phyloP scores from a whole-genome alignment of 371 early-diverging fungal genomes.

The Rhizomucor miehei region DNA sequence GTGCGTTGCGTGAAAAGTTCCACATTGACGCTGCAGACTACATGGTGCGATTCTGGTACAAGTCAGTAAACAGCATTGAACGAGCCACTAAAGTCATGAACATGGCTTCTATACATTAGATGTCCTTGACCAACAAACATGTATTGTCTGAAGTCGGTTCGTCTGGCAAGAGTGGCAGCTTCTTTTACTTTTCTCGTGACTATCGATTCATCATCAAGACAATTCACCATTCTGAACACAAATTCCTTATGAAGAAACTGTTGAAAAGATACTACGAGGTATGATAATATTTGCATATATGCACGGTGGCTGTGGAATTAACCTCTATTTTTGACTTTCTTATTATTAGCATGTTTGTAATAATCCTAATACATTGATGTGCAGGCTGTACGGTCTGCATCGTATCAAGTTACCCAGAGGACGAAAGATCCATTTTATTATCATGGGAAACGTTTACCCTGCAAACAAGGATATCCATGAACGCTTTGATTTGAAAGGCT shows the following conservation, averaged over 20 bases:
- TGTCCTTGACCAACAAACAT: constrained; percentile 94
- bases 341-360: constrained; percentile 72
- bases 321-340: not conserved
- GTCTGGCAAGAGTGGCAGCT: constrained; percentile 93
- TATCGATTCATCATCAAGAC: constrained; percentile 98
- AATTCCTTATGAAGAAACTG: constrained; percentile 77
- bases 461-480: constrained; percentile 95
- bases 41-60: constrained; percentile 50
- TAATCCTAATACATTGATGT: constrained; percentile 92
- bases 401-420: constrained; percentile 92
- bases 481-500: constrained; percentile 95
- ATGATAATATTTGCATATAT: not conserved
- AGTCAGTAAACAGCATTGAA: not conserved
- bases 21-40: constrained; percentile 94
- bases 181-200: constrained; percentile 96
- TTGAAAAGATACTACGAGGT: constrained; percentile 82
- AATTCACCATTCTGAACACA: constrained; percentile 91
- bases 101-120: constrained; percentile 25
- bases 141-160: constrained; percentile 94
- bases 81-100: not conserved
- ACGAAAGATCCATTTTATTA: constrained; percentile 94
- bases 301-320: not conserved
- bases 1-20: constrained; percentile 84
- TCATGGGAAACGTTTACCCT: constrained; percentile 98
- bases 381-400: constrained; percentile 93